Evolutionary conservation across 331 rosid genomes (phyloP), one percentile per base, ranked within the genome.

Genomic region (Saraca asoca): DNA sequence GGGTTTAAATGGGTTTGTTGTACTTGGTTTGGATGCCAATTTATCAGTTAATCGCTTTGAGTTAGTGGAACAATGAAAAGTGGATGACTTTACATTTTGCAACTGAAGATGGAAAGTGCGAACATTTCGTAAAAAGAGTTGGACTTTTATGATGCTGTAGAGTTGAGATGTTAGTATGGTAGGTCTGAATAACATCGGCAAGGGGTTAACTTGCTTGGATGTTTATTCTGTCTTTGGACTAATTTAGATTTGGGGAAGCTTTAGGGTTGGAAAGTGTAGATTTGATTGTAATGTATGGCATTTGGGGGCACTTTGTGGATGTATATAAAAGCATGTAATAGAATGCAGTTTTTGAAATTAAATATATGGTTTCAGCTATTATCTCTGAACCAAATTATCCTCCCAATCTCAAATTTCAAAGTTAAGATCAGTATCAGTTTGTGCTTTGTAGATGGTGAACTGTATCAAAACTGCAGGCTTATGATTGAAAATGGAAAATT

Each of bases 11-110:
- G 38, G 39, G 57, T 34, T n/a, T 18, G 45, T 12, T 57, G 6
- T 57, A 59, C 20, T 54, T 70, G 50, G 66, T 50, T 18, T 7
- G 39, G 64, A 66, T 66, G 59, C 11, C 19, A 75, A 55, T 68
- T 52, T 76, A 17, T 54, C 41, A n/a, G 67, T 39, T 51, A 19
- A 49, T 45, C 15, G 44, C 61, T 24, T 42, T 16, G 9, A 16
- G 58, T 17, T 5, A 19, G 18, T 17, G 24, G n/a, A 58, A 48
- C 61, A 49, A 62, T 2, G 12, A 31, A 12, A 12, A 14, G 43
- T 24, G 55, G 34, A 54, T 31, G 59, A 42, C 62, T 72, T 72
- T 37, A 6, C 59, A 0, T 31, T 45, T 37, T 63, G 46, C 0
- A 2, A 9, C 17, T 39, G 49, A 39, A 12, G 43, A 19, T 54